Evolutionary conservation across 345 rosid genomes (phyloP), one percentile per base, ranked within the genome.

Genomic region (Lumnitzera racemosa): DNA sequence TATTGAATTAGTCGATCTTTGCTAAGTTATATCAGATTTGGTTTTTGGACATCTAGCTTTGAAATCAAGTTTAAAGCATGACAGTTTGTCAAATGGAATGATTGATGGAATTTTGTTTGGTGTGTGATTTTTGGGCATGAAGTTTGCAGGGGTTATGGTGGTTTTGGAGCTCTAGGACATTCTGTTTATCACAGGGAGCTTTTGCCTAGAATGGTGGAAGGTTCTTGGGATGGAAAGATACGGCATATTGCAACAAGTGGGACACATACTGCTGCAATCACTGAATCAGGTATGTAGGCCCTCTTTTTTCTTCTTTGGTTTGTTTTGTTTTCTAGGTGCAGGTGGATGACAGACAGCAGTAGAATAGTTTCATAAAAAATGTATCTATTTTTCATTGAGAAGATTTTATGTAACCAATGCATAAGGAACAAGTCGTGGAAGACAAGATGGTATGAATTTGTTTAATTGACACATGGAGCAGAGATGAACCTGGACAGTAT

Each of bases 131-230:
- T 36, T 70, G 59, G 57, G 72, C 70, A 67, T 79, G 79, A 81
- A 90, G 90, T 68, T 71, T 74, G 59, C 81, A 88, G 96, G 96
- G 97, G 97, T 23, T 87, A 90, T 77, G 99, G 96, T 23, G 97
- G 99, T 46, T 90, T 94, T 76, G 97, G 97, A 68, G 97, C 99
- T 5, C 84, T 90, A 57, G 96, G 99, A 2, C 99, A 94, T 74
- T 71, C 79, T 25, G 97, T 94, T 72, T 90, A 87, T 75, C 82
- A 77, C 41, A 77, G 95, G 70, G 99, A 94, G 74, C 77, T 87
- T 13, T 63, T 87, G 11, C 99, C 95, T 51, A 83, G 86, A 78
- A 70, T 87, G 76, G 96, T 94, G 24, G 84, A 89, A 55, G 84
- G 87, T n/a, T 52, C 70, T 60, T 87, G 89, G 87, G 63, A 67